Conservation (phyloP, 2,329 filamentous ascomycete genomes). For the Teratosphaeria epicoccoides region DNA sequence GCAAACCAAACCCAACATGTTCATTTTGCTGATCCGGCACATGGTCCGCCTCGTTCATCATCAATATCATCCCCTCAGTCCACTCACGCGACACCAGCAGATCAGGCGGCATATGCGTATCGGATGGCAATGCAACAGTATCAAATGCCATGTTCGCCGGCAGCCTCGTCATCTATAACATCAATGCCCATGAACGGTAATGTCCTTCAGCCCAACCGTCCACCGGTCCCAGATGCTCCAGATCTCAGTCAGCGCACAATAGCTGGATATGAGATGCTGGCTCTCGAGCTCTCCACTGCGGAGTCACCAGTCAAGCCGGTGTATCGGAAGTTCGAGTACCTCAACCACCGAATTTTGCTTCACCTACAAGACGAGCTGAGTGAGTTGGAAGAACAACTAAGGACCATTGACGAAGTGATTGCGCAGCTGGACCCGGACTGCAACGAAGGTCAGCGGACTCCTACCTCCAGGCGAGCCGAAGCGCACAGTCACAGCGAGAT, state of each 20-base stretch:
- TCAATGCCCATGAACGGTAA: conserved; percentile 6
- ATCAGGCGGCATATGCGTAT: conserved; percentile 17
- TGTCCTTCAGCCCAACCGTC: conserved; percentile 9
- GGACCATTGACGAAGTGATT: conserved; percentile 53
- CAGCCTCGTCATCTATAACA: conserved; percentile 7
- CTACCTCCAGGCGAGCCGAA: conserved; percentile 53
- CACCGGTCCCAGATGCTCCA: conserved; percentile 22
- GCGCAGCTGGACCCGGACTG: conserved; percentile 26
- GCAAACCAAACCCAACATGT: conserved; percentile 9
- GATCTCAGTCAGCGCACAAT: conserved; percentile 20
- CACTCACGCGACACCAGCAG: conserved; percentile 14
- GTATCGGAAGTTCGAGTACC: conserved; percentile 69
- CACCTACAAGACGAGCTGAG: conserved; percentile 77
- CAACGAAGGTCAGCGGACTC: conserved; percentile 11
- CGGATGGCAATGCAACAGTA: conserved; percentile 21
- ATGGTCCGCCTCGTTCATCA: conserved; percentile 17
- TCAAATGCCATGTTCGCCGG: conserved; percentile 12
- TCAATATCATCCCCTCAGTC: conserved; percentile 17
- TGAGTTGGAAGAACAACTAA: conserved; percentile 70
- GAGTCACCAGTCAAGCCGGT: conserved; percentile 42
- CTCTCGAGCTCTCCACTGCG: conserved; percentile 39
- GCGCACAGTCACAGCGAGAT: conserved; percentile 45
- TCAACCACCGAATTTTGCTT: conserved; percentile 73
- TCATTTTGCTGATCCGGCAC: conserved; percentile 13
- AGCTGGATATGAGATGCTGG: conserved; percentile 53